phyloP scores from a whole-genome alignment of 2,329 filamentous ascomycete genomes.

The Alternaria postmessia region DNA sequence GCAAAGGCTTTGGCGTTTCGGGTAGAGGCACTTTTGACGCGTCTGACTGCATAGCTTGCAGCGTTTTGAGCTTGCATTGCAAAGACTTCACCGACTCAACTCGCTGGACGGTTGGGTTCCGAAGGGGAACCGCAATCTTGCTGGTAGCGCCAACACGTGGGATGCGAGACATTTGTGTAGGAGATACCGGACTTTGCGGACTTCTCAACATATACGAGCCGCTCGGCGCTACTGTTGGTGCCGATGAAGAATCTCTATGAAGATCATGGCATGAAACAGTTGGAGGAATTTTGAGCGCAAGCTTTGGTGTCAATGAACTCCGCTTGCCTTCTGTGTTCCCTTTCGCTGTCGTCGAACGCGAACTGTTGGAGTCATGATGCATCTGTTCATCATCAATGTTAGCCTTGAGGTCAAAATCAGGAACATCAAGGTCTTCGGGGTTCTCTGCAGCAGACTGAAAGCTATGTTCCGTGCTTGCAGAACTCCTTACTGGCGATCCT shows the following conservation, averaged over 20 bases:
- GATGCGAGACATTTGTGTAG: constrained; percentile 34
- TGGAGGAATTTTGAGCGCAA: constrained; percentile 29
- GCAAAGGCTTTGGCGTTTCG: constrained; percentile 4
- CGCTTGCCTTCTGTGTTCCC: constrained; percentile 1
- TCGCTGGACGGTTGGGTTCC: constrained; percentile 26
- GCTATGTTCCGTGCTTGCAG: constrained; percentile 27
- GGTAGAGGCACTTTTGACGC: constrained; percentile 12
- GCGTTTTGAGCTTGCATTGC: neutral
- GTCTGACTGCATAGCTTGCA: neutral
- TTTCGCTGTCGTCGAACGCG: neutral
- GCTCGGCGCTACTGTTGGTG: constrained; percentile 18
- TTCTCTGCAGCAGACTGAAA: constrained; percentile 29
- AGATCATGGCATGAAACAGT: neutral
- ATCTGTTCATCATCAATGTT: constrained; percentile 26
- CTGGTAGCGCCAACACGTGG: constrained; percentile 27
- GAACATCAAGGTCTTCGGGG: constrained; percentile 10
- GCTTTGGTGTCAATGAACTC: constrained; percentile 23
- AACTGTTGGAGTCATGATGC: neutral
- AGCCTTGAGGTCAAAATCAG: constrained; percentile 21
- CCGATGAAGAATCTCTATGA: constrained; percentile 9
- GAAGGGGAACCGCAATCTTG: constrained; percentile 11
- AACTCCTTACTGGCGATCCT: constrained; percentile 43
- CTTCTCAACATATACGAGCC: constrained; percentile 5
- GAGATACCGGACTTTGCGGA: constrained; percentile 10
- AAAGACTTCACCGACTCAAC: constrained; percentile 23